Base-by-base conservation (phyloP, 2,329 filamentous ascomycete genomes). In the Exserohilum rostratum region DNA sequence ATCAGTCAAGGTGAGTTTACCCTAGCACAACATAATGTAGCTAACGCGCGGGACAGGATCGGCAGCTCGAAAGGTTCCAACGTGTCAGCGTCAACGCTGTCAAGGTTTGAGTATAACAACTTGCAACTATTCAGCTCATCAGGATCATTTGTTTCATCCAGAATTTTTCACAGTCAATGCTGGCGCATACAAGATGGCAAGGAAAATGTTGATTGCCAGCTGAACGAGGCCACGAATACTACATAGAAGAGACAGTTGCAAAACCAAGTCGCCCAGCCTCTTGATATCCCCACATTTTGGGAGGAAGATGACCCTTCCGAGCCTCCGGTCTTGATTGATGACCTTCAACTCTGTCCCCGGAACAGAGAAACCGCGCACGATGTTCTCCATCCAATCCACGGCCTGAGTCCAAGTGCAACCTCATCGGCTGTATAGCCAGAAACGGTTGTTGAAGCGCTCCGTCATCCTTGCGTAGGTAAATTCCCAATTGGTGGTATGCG, bases 341-440 rank as follows among this genome's bases (percentile, higher is more conserved):
- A 30, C 44, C 29, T 38, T 17, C 31, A 43, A 37, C 15, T 44
- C 15, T n/a, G 9, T 37, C n/a, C 5, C 15, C 47, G 35, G 48
- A 27, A 46, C 29, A 25, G 13, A 37, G 13, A n/a, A 33, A 22
- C 47, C 37, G 37, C 25, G 30, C 42, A 25, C 25, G 9, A 38
- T 12, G 12, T 25, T 42, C 27, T 44, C 30, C 38, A 33, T n/a
- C 34, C 12, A 38, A 35, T 31, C 35, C 20, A 12, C 30, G 15
- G 11, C 22, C 15, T 7, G 35, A 20, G n/a, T 18, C 29, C 35
- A 25, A 17, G 43, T 37, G 17, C 17, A 27, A 33, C n/a, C 17
- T 25, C 22, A 17, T 50, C 62, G 62, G 62, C 48, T 61, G 42
- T 18, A 25, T 30, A 59, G 20, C 60, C 55, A 18, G 40, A 62